phyloP scores from a whole-genome alignment of 164 flowering plant genomes.

The Kingdonia uniflora region DNA sequence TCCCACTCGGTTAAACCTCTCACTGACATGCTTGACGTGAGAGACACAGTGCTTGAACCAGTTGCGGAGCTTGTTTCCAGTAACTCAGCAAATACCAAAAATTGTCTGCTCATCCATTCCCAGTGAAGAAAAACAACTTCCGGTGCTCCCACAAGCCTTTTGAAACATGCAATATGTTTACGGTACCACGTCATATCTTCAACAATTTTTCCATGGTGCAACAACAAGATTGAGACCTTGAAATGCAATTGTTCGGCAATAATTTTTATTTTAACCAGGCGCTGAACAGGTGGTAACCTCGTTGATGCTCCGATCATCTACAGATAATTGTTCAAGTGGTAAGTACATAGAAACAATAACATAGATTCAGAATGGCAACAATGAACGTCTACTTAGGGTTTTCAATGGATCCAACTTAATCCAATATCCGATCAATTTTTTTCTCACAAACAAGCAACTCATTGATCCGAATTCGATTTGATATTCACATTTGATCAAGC shows the following conservation, averaged over 20 bases:
- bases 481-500: too few relatives aligned
- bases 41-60: slow-evolving; percentile 28
- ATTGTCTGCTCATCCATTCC: slow-evolving; percentile 98
- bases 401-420: too few relatives aligned
- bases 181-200: slow-evolving; percentile 89
- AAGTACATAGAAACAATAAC: too few relatives aligned
- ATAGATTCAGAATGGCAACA: too few relatives aligned
- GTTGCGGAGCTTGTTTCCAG: slow-evolving; percentile 69
- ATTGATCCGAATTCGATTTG: too few relatives aligned
- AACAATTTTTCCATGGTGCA: slow-evolving; percentile 76
- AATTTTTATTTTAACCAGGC: slow-evolving; percentile 73
- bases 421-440: too few relatives aligned
- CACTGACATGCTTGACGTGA: slow-evolving; percentile 24
- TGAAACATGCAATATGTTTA: slow-evolving; percentile 56
- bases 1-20: slow-evolving; percentile 73
- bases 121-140: slow-evolving; percentile 75
- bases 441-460: too few relatives aligned
- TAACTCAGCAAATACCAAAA: slow-evolving; percentile 84
- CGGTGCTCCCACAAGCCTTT: slow-evolving; percentile 54
- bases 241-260: slow-evolving; percentile 82
- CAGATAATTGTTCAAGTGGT: not conserved
- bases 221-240: slow-evolving; percentile 79
- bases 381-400: too few relatives aligned
- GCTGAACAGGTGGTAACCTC: slow-evolving; percentile 72
- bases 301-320: slow-evolving; percentile 76